Conservation (phyloP, 2,329 filamentous ascomycete genomes). For the Arthrobotrys sphaeroides region DNA sequence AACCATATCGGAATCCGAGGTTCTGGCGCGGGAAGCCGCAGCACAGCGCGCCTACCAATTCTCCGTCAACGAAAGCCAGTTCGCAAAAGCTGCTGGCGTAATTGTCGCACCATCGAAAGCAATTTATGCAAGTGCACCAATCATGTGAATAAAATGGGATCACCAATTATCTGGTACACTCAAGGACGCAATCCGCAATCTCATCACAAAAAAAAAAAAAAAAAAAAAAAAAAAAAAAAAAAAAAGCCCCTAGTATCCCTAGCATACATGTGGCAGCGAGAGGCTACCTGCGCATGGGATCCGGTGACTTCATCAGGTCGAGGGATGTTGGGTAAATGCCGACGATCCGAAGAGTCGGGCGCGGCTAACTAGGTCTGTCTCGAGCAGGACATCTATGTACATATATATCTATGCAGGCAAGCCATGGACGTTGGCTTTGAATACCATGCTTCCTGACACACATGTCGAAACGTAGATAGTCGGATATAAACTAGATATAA, state of each 20-base stretch:
- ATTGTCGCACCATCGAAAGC: conserved; percentile 49
- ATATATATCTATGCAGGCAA: conserved; percentile 2
- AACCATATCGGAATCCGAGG: conserved; percentile 68
- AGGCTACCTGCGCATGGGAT: too few species aligned
- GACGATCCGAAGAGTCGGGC: background rate
- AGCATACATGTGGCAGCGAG: background rate
- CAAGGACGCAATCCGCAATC: background rate
- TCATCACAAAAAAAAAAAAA: too few species aligned
- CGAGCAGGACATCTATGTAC: background rate
- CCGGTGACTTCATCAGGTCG: too few species aligned
- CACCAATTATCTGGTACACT: background rate
- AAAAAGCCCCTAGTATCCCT: too few species aligned
- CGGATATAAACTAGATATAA: too few species aligned
- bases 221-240: too few species aligned
- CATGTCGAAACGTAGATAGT: background rate
- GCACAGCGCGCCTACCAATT: conserved; percentile 76
- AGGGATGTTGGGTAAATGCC: conserved; percentile 6
- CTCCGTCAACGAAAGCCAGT: conserved; percentile 72
- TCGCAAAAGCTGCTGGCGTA: conserved; percentile 44
- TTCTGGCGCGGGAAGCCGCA: conserved; percentile 72
- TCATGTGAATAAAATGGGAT: conserved; percentile 20
- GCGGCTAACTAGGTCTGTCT: conserved; percentile 2
- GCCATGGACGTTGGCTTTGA: background rate
- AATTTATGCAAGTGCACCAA: conserved; percentile 43
- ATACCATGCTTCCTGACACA: background rate